Evolutionary conservation across 768 basidiomycete species (phyloP).

Genomic region (Candolleomyces eurysporus): DNA sequence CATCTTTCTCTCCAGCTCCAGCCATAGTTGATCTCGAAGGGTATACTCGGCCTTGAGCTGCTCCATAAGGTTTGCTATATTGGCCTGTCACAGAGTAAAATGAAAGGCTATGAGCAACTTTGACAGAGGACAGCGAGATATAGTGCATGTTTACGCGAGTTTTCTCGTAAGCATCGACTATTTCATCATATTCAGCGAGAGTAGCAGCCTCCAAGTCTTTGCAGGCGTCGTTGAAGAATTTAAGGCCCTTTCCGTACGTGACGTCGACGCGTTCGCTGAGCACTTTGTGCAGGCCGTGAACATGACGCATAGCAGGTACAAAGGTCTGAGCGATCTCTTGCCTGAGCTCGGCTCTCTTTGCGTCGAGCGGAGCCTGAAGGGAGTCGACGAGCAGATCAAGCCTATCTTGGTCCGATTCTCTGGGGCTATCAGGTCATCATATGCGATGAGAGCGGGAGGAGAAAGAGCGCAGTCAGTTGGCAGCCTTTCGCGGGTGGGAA

Average conservation of each 20-base stretch:
- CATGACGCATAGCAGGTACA: slow-evolving; percentile 47
- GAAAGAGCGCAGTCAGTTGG: not conserved
- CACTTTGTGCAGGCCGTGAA: slow-evolving; percentile 37
- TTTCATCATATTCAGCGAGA: slow-evolving; percentile 41
- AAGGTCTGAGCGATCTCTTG: slow-evolving; percentile 41
- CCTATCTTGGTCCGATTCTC: slow-evolving; percentile 27
- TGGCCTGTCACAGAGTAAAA: slow-evolving; percentile 31
- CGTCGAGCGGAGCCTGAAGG: slow-evolving; percentile 40
- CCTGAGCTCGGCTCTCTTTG: slow-evolving; percentile 35
- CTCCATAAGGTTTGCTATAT: slow-evolving; percentile 37
- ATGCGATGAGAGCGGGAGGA: not conserved
- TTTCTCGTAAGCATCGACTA: slow-evolving; percentile 35
- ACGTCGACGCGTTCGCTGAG: slow-evolving; percentile 39
- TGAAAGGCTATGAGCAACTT: not conserved
- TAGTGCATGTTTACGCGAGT: slow-evolving; percentile 37
- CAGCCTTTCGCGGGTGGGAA: slow-evolving; percentile 11
- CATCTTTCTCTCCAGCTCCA: slow-evolving; percentile 41
- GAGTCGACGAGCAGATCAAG: slow-evolving; percentile 36
- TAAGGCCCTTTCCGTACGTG: slow-evolving; percentile 40
- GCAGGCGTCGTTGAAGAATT: slow-evolving; percentile 54
- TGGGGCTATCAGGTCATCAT: slow-evolving; percentile 16
- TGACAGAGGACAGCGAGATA: slow-evolving; percentile 14
- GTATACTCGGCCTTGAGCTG: slow-evolving; percentile 49
- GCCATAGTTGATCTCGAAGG: slow-evolving; percentile 51
- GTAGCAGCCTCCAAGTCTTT: slow-evolving; percentile 48